Percentiles rank a stretch among this genome's conserved stretches.
Evolutionary conservation across 805 yeast species (phyloP).

Genomic region (Metschnikowia hibisci): DNA sequence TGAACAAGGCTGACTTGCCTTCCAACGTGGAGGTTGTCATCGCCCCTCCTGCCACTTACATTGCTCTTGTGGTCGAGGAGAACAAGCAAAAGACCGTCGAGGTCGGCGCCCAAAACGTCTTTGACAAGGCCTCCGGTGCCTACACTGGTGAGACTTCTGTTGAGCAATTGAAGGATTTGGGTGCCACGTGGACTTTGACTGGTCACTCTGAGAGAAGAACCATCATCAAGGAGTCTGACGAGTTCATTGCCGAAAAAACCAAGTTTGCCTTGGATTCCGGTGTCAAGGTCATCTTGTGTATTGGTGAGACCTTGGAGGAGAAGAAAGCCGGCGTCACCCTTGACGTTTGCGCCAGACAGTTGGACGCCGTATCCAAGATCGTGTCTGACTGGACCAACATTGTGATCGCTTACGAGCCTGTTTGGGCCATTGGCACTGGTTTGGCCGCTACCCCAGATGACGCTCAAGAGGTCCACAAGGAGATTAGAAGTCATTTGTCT

Average conservation of each 20-base stretch:
- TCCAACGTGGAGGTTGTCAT: conserved; percentile 85
- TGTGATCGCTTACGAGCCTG: conserved; percentile 98
- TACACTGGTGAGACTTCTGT: conserved; percentile 97
- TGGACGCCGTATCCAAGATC: conserved; percentile 78
- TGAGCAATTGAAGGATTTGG: conserved; percentile 81
- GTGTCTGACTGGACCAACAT: conserved; percentile 86
- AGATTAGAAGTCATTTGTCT: conserved; percentile 79
- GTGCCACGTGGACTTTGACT: conserved; percentile 89
- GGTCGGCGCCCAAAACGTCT: conserved; percentile 90
- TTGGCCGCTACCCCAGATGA: conserved; percentile 98
- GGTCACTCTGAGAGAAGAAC: conserved; percentile 99
- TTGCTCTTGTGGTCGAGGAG: conserved; percentile 65
- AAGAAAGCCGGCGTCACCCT: conserved; percentile 86
- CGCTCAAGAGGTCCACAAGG: conserved; percentile 92
- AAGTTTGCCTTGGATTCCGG: conserved; percentile 90
- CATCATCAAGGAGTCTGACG: conserved; percentile 84
- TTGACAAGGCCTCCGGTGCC: conserved; percentile 87
- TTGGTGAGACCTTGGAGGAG: conserved; percentile 96
- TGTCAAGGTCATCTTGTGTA: conserved; percentile 87
- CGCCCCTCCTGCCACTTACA: conserved; percentile 94
- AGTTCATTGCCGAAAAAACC: conserved; percentile 89
- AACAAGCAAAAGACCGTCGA: conserved; percentile 70
- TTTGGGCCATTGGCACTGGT: conserved; percentile 99
- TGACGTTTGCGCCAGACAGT: conserved; percentile 82
- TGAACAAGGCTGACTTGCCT: conserved; percentile 76